Percentiles rank a stretch among this genome's conserved stretches.
Evolutionary conservation across 768 basidiomycete genomes (phyloP).

Genomic region (Boletus subcaerulescens): DNA sequence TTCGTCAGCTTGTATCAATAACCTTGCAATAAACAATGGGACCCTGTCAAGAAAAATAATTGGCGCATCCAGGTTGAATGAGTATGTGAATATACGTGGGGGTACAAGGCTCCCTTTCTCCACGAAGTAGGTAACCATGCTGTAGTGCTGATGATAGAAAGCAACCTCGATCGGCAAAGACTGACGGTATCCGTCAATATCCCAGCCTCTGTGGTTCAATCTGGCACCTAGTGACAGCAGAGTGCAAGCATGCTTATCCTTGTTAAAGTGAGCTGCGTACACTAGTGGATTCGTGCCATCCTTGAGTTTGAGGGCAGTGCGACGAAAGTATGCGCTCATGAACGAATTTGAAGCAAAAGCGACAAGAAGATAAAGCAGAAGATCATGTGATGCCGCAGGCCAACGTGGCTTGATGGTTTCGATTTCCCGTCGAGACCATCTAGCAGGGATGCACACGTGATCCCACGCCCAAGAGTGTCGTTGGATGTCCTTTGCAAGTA

Average conservation of each 20-base stretch:
- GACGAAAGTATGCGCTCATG: neutral
- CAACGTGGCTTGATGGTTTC: neutral
- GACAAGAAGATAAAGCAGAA: neutral
- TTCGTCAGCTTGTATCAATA: neutral
- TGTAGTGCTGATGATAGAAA: neutral
- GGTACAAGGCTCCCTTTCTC: neutral
- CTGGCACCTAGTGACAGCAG: neutral
- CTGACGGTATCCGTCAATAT: neutral
- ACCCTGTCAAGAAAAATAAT: too few species aligned
- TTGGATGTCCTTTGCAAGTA: neutral
- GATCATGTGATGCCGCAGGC: neutral
- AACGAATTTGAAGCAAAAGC: neutral
- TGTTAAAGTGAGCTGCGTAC: constrained; percentile 2
- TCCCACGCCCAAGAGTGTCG: neutral
- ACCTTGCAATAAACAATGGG: neutral
- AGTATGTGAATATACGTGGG: neutral
- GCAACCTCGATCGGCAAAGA: neutral
- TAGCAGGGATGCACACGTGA: neutral
- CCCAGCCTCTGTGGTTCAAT: neutral
- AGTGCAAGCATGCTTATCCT: neutral
- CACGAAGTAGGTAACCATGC: neutral
- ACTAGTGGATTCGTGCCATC: constrained; percentile 3
- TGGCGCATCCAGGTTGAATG: neutral
- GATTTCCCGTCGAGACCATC: too few species aligned
- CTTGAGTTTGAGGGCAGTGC: neutral